Evolutionary conservation across 306 rosid species (phyloP), one percentile per base, ranked within the genome.

Genomic region (Crotalaria pallida): DNA sequence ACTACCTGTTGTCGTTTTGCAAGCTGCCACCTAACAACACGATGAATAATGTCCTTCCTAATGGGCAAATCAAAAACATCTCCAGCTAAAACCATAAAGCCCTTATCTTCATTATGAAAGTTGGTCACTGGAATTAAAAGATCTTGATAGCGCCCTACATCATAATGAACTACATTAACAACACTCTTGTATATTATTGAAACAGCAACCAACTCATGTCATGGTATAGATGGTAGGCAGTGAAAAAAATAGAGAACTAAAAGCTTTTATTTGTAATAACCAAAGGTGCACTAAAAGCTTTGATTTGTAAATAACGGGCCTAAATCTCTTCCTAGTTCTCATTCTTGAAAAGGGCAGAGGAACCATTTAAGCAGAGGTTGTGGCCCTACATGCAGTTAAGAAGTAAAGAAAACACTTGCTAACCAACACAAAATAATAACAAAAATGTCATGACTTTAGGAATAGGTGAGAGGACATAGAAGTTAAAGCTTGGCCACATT

Each of bases 1-100:
- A 51, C 23, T 71, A 94, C 96, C 96, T 91, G 97, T 77, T 91
- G 97, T 58, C 92, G 79, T 75, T 91, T 94, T 26, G 97, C 96
- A 44, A 86, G 96, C 81, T 94, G 99, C 97, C 99, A 94, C 69
- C 81, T 74, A 17, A 94, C 99, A 72, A 94, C 96, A 6, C 88
- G 88, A 52, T 94, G 99, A 64, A 91, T 47, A 70, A 95, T 91
- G 62, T 91, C 97, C 86, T 95, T 95, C 75, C 97, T 86, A 57
- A 95, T 88, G 51, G 96, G 96, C 47, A 91, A 67, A 59, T 95
- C 96, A 71, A 95, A 91, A 75, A 95, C 92, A 83, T 91, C 97
- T 52, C 97, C 99, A 80, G 92, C 86, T 76, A 87, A 89, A 66
- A 95, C 91, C 88, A 86, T 87, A 44, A 82, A 81, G 69, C 98